Conservation (phyloP, 257 asterid species). For the Penstemon davidsonii region DNA sequence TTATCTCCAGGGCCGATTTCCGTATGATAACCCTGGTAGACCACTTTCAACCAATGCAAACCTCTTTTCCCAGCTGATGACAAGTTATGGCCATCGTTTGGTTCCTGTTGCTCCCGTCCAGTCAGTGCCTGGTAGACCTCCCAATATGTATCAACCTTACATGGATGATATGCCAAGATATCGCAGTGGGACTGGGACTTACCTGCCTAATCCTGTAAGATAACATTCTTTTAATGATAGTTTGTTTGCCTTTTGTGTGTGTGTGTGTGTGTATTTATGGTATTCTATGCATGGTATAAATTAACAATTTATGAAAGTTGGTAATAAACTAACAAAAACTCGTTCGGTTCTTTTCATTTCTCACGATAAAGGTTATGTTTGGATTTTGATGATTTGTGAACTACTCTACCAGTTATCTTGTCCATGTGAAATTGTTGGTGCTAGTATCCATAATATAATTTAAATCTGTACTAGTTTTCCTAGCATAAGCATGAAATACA, state of each 20-base stretch:
- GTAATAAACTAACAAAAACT: not conserved
- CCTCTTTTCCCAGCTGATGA: slow-evolving; percentile 63
- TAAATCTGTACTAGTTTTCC: not conserved
- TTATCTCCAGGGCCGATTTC: slow-evolving; percentile 71
- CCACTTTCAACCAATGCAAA: slow-evolving; percentile 62
- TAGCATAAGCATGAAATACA: slow-evolving; percentile 1
- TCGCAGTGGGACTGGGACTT: slow-evolving; percentile 96
- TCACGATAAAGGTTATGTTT: not conserved
- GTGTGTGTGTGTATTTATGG: too few relatives aligned
- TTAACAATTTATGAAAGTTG: slow-evolving; percentile 1
- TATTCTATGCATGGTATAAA: too few relatives aligned
- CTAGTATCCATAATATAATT: not conserved
- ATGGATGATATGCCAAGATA: slow-evolving; percentile 79
- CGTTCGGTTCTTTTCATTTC: not conserved
- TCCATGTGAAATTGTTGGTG: not conserved
- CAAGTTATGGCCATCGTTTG: slow-evolving; percentile 64
- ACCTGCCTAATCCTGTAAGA: slow-evolving; percentile 96
- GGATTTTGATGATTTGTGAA: slow-evolving; percentile 1
- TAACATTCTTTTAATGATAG: slow-evolving; percentile 23
- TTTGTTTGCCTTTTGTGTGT: slow-evolving; percentile 5
- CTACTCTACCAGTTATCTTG: not conserved
- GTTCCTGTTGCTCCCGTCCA: slow-evolving; percentile 71
- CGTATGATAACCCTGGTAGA: slow-evolving; percentile 84
- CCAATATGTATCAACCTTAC: slow-evolving; percentile 61
- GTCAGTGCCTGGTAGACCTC: slow-evolving; percentile 65